Evolutionary conservation across 2,329 filamentous ascomycete genomes (phyloP).

Genomic region (Trichocomaceae sp.): DNA sequence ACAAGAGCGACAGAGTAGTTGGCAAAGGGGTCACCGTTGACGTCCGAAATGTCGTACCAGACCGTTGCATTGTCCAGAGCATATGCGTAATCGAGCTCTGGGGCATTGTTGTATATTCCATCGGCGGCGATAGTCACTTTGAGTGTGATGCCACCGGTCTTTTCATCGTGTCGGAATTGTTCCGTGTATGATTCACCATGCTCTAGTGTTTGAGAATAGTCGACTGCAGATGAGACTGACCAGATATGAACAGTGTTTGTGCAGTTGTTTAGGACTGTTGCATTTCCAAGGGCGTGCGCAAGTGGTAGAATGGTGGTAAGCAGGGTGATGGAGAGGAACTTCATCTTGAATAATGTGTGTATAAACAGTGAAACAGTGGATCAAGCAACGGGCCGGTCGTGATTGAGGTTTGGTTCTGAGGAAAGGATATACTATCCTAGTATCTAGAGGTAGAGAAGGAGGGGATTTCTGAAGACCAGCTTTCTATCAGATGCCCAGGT

Average conservation of each 20-base stretch:
- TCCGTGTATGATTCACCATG: conserved; percentile 28
- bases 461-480: too few relatives aligned
- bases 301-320: conserved; percentile 11
- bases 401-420: too few relatives aligned
- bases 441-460: too few relatives aligned
- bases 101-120: conserved; percentile 28
- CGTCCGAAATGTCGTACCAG: conserved; percentile 41
- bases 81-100: conserved; percentile 40
- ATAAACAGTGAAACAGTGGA: neutral
- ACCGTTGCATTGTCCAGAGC: conserved; percentile 27
- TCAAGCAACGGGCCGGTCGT: too few relatives aligned
- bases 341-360: neutral
- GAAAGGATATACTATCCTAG: too few relatives aligned
- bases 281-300: conserved; percentile 23
- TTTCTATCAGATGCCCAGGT: neutral
- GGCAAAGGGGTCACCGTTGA: conserved; percentile 39
- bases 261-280: conserved; percentile 33
- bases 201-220: conserved; percentile 19
- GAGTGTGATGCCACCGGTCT: conserved; percentile 36
- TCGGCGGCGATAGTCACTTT: conserved; percentile 33
- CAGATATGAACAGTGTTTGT: conserved; percentile 28
- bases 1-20: conserved; percentile 21
- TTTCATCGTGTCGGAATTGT: conserved; percentile 26
- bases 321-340: conserved; percentile 10
- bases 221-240: conserved; percentile 28